Conservation (phyloP, 2,329 filamentous ascomycete genomes). For the Calonectria fujianensis region DNA sequence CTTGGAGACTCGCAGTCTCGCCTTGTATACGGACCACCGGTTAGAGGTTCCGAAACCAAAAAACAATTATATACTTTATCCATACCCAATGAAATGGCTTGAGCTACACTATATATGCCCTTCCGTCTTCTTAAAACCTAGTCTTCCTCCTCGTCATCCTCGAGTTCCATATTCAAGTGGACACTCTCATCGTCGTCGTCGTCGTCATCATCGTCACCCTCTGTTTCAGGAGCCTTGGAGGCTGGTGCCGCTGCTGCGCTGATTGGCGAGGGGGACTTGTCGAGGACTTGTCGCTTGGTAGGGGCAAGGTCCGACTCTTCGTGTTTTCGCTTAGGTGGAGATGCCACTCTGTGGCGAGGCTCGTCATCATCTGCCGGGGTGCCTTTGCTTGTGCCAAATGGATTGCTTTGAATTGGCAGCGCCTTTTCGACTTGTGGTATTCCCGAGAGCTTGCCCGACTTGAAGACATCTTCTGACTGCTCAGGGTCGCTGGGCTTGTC, state of each 20-base stretch:
- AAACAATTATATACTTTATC: constrained; percentile 40
- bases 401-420: constrained; percentile 59
- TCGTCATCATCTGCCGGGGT: constrained; percentile 35
- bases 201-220: constrained; percentile 63
- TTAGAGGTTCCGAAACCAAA: constrained; percentile 46
- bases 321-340: constrained; percentile 63
- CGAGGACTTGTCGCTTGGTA: constrained; percentile 65
- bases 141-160: constrained; percentile 69
- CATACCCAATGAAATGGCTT: constrained; percentile 46
- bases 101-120: constrained; percentile 30
- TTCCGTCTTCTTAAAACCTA: constrained; percentile 45
- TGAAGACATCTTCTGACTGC: constrained; percentile 47
- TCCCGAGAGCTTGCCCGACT: constrained; percentile 47
- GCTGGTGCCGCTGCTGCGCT: constrained; percentile 38
- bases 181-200: constrained; percentile 72
- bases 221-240: constrained; percentile 48
- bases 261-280: constrained; percentile 54
- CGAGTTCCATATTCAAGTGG: constrained; percentile 76
- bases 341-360: constrained; percentile 50
- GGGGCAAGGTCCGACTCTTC: constrained; percentile 60
- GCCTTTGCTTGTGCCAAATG: constrained; percentile 58
- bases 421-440: constrained; percentile 49
- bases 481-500: constrained; percentile 57
- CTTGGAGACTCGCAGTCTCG: constrained; percentile 46
- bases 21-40: constrained; percentile 44